Percentiles rank a stretch among this genome's conserved stretches.
phyloP scores from a whole-genome alignment of 148 eudicot genomes.

The Fallopia convolvulus region DNA sequence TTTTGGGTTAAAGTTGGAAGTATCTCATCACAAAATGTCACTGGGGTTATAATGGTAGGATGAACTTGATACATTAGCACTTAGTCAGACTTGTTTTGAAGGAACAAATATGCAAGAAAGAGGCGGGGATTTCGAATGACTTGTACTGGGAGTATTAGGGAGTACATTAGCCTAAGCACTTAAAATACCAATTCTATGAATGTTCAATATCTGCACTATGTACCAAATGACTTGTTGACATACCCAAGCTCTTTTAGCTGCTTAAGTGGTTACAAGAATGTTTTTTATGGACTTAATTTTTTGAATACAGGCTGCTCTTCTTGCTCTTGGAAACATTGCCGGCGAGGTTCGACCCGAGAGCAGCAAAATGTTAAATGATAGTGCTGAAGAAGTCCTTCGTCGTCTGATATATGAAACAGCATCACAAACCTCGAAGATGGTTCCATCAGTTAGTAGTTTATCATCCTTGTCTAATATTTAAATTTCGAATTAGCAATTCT shows the following conservation, averaged over 20 bases:
- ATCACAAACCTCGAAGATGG: constrained; percentile 59
- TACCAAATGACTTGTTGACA: background rate
- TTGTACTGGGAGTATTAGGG: background rate
- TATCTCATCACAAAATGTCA: background rate
- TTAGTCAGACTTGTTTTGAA: background rate
- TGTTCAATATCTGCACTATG: background rate
- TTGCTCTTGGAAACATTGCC: constrained; percentile 70
- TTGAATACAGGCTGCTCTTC: constrained; percentile 64
- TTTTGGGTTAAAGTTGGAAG: background rate
- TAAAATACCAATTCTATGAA: background rate
- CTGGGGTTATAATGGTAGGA: background rate
- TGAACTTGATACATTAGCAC: background rate
- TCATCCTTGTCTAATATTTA: background rate
- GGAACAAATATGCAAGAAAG: no score
- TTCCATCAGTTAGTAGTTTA: constrained; percentile 61
- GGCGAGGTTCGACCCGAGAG: constrained; percentile 66
- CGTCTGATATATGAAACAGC: constrained; percentile 68
- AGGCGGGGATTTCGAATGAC: no score
- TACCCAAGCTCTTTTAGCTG: background rate
- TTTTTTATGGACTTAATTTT: constrained; percentile 3
- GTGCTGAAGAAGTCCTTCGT: constrained; percentile 62
- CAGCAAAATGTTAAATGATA: constrained; percentile 31
- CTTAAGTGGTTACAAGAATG: background rate
- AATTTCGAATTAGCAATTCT: background rate
- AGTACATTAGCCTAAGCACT: background rate